Base-by-base conservation (phyloP, 2,329 filamentous ascomycete genomes). In the Colletotrichum filicis region DNA sequence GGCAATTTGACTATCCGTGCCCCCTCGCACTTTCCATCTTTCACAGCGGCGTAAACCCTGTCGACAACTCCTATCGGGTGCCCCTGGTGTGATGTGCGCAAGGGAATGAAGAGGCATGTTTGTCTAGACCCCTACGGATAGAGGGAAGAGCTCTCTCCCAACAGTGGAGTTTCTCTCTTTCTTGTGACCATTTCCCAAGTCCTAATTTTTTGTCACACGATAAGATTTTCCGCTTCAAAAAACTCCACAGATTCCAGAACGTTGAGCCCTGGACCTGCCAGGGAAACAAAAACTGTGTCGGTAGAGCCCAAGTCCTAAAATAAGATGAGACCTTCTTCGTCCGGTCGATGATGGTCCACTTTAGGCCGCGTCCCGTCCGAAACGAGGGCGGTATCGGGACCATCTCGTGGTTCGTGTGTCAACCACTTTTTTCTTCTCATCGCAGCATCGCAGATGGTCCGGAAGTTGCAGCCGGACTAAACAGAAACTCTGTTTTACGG, bases 311-410 rank as follows among this genome's bases (percentile, higher is more conserved):
- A 22, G 16, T 28, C 57, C 57, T 24, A 58, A 62, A 62, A 62
- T 62, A 62, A 68, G 49, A 62, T 68, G 63, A 67, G 64, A 71
- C 68, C 28, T 28, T 7, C 24, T 24, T 67, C 35, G 56, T 62
- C 63, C 26, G 32, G 53, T 57, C 24, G 30, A 7, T 55, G 14
- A 6, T 28, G 37, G 16, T 14, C 59, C 42, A 19, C 28, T 19
- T 52, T 12, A 57, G 60, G 56, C 56, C 66, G 46, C 55, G 35
- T 53, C 26, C 60, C 24, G 62, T 53, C 52, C 66, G 70, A 70
- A 73, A 73, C 70, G 53, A 24, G 22, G 22, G 42, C 24, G 35
- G 55, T 65, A 73, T 66, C 66, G 70, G 66, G 60, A 56, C 60
- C 63, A 61, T 58, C 24, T 9, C 28, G 63, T 26, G 57, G 59